These are phyloP conservation scores for Cladosporium sp. DNA, from an alignment of 2,329 filamentous ascomycete species.

Conservation along the genomic window DNA sequence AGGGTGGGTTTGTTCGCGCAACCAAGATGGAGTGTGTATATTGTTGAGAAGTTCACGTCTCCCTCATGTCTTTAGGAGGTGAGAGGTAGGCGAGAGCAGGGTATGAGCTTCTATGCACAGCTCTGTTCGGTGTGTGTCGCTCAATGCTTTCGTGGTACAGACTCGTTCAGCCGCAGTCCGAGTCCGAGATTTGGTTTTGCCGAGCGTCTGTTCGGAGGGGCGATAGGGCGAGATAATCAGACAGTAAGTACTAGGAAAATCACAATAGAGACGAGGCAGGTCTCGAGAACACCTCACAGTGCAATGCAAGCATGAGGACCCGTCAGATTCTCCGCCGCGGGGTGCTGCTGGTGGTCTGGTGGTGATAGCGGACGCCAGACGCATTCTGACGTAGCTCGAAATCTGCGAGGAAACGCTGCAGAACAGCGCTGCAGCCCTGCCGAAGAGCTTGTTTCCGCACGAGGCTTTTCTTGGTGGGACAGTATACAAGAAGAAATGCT, in stretches of 20 bases:
- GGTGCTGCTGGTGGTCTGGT: background rate
- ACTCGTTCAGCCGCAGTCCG: slow-evolving; percentile 16
- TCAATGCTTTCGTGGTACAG: slow-evolving; percentile 14
- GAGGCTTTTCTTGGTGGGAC: background rate
- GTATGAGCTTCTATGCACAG: slow-evolving; percentile 6
- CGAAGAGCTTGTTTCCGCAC: slow-evolving; percentile 3
- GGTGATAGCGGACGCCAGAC: background rate
- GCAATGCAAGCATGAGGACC: background rate
- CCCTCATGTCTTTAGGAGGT: slow-evolving; percentile 5
- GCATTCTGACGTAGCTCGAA: background rate
- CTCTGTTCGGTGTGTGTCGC: background rate
- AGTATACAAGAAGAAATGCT: background rate
- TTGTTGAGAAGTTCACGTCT: slow-evolving; percentile 2
- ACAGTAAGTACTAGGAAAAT: background rate
- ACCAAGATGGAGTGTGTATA: background rate
- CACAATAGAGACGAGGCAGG: background rate
- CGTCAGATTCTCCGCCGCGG: slow-evolving; percentile 4
- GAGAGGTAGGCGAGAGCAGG: background rate
- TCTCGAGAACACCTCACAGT: background rate
- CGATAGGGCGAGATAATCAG: background rate
- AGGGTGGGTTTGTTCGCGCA: background rate
- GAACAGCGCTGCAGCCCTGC: slow-evolving; percentile 2
- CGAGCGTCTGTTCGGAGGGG: background rate
- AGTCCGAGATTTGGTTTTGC: background rate
- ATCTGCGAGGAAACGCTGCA: slow-evolving; percentile 2